Percentiles rank a stretch among this genome's conserved stretches.
Evolutionary conservation across 768 basidiomycete genomes (phyloP).

Genomic region (Sporobolomyces roseus): DNA sequence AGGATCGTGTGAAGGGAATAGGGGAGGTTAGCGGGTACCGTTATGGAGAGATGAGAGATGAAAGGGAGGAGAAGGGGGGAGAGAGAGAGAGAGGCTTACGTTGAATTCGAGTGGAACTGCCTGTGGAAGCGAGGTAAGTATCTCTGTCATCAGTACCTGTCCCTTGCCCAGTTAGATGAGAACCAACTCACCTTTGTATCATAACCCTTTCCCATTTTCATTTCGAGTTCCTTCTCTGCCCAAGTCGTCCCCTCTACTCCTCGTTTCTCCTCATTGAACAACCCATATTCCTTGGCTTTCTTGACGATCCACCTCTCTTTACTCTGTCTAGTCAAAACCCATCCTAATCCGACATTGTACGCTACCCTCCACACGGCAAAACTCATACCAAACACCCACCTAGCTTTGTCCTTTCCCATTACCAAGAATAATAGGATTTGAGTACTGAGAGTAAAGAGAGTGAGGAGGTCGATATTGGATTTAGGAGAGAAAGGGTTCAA

Average conservation of each 20-base stretch:
- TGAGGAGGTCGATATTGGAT: slow-evolving; percentile 69
- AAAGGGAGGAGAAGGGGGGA: slow-evolving; percentile 2
- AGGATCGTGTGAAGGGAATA: no score
- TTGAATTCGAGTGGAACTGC: slow-evolving; percentile 1
- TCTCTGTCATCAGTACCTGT: neutral
- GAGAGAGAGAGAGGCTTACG: neutral
- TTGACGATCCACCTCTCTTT: slow-evolving; percentile 90
- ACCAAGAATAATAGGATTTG: slow-evolving; percentile 70
- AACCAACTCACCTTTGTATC: slow-evolving; percentile 69
- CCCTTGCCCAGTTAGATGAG: neutral
- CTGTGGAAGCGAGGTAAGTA: neutral
- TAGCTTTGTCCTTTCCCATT: slow-evolving; percentile 59
- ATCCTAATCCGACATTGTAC: slow-evolving; percentile 90
- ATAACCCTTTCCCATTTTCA: slow-evolving; percentile 93
- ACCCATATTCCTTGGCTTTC: slow-evolving; percentile 70
- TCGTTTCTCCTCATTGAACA: slow-evolving; percentile 66
- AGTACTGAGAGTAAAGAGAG: slow-evolving; percentile 68
- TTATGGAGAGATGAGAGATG: no score
- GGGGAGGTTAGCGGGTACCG: no score
- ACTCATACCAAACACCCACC: slow-evolving; percentile 75
- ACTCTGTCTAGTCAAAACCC: slow-evolving; percentile 90
- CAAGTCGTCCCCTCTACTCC: slow-evolving; percentile 52
- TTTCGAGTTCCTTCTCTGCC: slow-evolving; percentile 78
- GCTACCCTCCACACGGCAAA: slow-evolving; percentile 89
- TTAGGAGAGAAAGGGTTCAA: neutral